Evolutionary conservation across 352 stramenopile genomes (phyloP).

Genomic region (Paralagenidium karlingii): DNA sequence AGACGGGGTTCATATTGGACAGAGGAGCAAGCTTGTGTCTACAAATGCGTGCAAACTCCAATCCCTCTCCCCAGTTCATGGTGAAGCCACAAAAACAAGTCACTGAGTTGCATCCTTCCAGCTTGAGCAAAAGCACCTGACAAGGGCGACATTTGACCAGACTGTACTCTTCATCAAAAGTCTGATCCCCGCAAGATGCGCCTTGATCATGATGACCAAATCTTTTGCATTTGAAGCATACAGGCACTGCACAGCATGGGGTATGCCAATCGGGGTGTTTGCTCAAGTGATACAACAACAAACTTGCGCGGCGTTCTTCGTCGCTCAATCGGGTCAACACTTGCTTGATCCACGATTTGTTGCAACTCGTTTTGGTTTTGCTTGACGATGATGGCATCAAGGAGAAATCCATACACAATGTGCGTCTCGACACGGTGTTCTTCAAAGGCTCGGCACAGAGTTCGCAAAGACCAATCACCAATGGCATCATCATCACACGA

Average conservation of each 20-base stretch:
- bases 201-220: constrained; percentile 23
- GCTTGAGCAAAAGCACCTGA: constrained; percentile 43
- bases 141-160: constrained; percentile 40
- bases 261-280: constrained; percentile 30
- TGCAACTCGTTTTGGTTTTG: too few relatives aligned
- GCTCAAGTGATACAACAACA: constrained; percentile 31
- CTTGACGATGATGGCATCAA: neutral
- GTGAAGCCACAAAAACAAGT: constrained; percentile 33
- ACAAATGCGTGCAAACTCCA: too few relatives aligned
- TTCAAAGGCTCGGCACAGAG: too few relatives aligned
- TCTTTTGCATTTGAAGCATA: constrained; percentile 60
- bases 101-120: constrained; percentile 42
- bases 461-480: too few relatives aligned
- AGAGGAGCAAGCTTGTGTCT: too few relatives aligned
- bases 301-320: constrained; percentile 35
- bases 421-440: neutral
- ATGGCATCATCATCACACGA: too few relatives aligned
- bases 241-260: constrained; percentile 18
- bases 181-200: too few relatives aligned
- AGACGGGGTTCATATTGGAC: too few relatives aligned
- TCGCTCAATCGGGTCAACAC: constrained; percentile 28
- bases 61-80: constrained; percentile 53
- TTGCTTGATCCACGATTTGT: too few relatives aligned
- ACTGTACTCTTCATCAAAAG: constrained; percentile 35
- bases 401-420: neutral